Evolutionary conservation across 768 basidiomycete species (phyloP).

Genomic region (Trametes cingulata): DNA sequence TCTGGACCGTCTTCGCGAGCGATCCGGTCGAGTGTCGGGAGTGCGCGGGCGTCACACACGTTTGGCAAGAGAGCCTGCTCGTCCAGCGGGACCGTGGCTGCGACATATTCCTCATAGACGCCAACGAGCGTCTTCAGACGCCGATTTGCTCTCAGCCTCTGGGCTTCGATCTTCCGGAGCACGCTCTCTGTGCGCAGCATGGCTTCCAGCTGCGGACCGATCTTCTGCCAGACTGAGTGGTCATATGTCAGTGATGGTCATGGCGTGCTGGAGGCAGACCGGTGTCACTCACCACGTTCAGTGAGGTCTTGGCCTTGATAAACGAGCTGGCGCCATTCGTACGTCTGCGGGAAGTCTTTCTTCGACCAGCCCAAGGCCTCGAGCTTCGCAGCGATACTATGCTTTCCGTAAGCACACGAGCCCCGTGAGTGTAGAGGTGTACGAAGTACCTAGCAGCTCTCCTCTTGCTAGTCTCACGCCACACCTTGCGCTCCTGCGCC

Average conservation of each 20-base stretch:
- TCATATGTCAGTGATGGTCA: no score
- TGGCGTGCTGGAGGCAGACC: no score
- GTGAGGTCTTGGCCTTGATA: not conserved
- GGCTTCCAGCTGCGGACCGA: not conserved
- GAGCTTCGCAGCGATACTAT: not conserved
- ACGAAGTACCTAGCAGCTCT: no score
- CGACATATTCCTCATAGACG: not conserved
- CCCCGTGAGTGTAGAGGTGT: no score
- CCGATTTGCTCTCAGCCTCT: not conserved
- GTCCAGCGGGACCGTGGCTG: not conserved
- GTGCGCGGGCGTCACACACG: not conserved
- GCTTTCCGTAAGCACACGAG: not conserved
- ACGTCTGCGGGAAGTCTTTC: not conserved
- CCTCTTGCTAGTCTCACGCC: not conserved
- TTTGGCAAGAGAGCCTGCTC: not conserved
- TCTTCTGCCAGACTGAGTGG: not conserved
- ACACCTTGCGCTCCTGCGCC: not conserved
- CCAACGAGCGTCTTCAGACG: not conserved
- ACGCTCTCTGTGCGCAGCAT: not conserved
- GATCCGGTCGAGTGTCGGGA: no score
- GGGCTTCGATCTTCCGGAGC: no score
- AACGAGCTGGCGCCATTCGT: not conserved
- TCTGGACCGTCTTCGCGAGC: no score
- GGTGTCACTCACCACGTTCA: not conserved
- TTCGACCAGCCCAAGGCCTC: not conserved